Evolutionary conservation across 352 stramenopile species (phyloP).

Genomic region (Aphanomyces invadans): DNA sequence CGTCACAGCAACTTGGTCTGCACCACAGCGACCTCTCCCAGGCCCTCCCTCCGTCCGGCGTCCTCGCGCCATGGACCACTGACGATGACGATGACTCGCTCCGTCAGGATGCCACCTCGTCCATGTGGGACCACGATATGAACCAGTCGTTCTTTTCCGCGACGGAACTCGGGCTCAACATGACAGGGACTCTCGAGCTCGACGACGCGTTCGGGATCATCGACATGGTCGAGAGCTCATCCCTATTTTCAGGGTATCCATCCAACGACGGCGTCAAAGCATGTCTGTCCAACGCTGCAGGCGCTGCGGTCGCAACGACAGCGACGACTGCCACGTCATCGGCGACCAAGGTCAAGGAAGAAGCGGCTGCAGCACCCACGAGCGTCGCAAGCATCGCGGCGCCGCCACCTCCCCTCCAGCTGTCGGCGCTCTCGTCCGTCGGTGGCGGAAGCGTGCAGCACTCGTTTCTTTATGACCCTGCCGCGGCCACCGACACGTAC

Average conservation of each 20-base stretch:
- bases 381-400: too few relatives aligned
- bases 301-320: background rate
- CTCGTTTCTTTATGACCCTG: constrained; percentile 4
- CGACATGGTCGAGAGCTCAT: constrained; percentile 25
- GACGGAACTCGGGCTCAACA: constrained; percentile 19
- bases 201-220: constrained; percentile 25
- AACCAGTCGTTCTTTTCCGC: constrained; percentile 23
- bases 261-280: too few relatives aligned
- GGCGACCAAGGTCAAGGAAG: constrained; percentile 1
- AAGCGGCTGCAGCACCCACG: too few relatives aligned
- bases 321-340: background rate
- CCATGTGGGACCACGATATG: constrained; percentile 23
- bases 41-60: background rate
- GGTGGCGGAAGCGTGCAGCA: background rate
- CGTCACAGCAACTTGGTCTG: background rate
- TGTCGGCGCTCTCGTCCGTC: background rate
- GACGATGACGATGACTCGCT: constrained; percentile 22
- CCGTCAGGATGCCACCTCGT: constrained; percentile 14
- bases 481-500: background rate
- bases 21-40: background rate
- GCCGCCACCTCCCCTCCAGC: background rate
- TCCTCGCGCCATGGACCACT: constrained; percentile 2
- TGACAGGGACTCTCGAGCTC: constrained; percentile 22
- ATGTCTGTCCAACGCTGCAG: too few relatives aligned
- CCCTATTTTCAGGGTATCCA: constrained; percentile 20